Base-by-base conservation (phyloP, 495 filamentous ascomycete species). In the Sabuloglossum arenarium region DNA sequence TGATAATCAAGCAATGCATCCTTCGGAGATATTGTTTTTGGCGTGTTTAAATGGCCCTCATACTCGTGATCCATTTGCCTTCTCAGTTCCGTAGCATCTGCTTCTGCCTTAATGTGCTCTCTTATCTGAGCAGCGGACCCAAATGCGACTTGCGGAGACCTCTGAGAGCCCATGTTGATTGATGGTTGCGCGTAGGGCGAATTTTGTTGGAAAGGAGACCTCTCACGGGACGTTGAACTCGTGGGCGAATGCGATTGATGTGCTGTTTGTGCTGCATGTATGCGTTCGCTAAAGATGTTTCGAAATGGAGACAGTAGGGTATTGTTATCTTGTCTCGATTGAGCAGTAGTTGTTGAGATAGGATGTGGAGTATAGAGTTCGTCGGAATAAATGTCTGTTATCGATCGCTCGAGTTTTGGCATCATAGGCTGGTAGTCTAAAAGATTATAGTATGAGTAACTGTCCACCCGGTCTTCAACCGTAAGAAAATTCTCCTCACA, bases 1-100 rank as follows among this genome's bases (percentile, higher is more conserved):
- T 82, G 74, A 65, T 87, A 94, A 27, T 95, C 90, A 58, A 94
- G 71, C 58, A 90, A 65, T 4, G 88, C 87, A 63, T 97, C 91
- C 72, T 96, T 94, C 30, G 91, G 91, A 14, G 91, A 98, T 54
- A 98, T 96, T 5, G 93, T 96, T 65, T 86, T 86, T 0, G 86
- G 80, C 12, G 79, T 79, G 58, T 71, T 61, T 23, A 56, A 49
- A 45, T 60, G 53, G 11, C 31, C 62, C 28, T 55, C 43, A n/a
- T 57, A 34, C 53, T 54, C 56, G 37, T 61, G 59, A 3, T 65
- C 64, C 53, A 78, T 76, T 54, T 74, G 71, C 56, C 47, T 51
- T 19, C 70, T 71, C 28, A 78, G 58, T 53, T 72, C 75, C 52
- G 64, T 65, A 3, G 75, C 75, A 47, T 83, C 79, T 27, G 72